These are phyloP conservation scores for Protea cynaroides DNA, from an alignment of 164 flowering plant genomes.

Conservation along the genomic window DNA sequence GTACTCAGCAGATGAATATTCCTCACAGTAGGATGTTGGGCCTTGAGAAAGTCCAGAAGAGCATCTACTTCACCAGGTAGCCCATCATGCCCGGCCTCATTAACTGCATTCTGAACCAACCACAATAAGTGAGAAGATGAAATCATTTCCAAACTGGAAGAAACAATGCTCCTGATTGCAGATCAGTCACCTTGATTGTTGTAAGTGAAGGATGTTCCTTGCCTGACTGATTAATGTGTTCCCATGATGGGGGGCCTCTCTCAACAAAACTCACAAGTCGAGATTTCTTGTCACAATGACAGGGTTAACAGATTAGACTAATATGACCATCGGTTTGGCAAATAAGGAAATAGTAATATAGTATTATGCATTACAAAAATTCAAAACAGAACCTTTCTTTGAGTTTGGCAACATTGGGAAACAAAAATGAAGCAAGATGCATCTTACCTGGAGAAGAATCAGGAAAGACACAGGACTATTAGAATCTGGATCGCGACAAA, in stretches of 20 bases:
- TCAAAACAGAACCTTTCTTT: neutral
- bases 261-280: conserved; percentile 68
- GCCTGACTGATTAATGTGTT: conserved; percentile 26
- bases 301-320: conserved; percentile 7
- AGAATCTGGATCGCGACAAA: conserved; percentile 82
- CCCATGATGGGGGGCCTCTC: conserved; percentile 75
- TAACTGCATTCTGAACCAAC: conserved; percentile 36
- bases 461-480: conserved; percentile 61
- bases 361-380: neutral
- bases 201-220: conserved; percentile 19
- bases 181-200: conserved; percentile 18
- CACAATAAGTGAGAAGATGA: conserved; percentile 34
- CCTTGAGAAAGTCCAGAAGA: conserved; percentile 42
- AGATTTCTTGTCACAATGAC: conserved; percentile 60
- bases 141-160: conserved; percentile 23
- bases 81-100: conserved; percentile 33
- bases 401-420: neutral
- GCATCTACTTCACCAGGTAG: conserved; percentile 43
- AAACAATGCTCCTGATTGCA: conserved; percentile 15
- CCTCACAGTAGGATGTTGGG: conserved; percentile 33
- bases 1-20: conserved; percentile 29
- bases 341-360: neutral
- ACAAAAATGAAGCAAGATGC: neutral
- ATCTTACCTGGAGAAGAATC: conserved; percentile 75
- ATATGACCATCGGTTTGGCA: conserved; percentile 3